phyloP scores from a whole-genome alignment of 176 grass and related monocot genomes.

The Pontederia paniculata region DNA sequence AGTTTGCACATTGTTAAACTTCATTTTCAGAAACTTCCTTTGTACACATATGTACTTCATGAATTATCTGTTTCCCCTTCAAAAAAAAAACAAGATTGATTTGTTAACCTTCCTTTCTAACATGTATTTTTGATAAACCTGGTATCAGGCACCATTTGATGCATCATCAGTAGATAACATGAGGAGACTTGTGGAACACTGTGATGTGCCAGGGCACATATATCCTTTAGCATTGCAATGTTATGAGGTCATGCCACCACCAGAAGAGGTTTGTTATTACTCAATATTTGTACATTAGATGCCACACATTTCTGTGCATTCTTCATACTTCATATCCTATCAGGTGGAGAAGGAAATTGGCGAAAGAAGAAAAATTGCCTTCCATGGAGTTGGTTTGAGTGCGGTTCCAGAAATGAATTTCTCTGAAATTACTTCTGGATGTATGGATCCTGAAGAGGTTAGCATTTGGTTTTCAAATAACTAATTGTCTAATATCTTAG shows the following conservation, averaged over 20 bases:
- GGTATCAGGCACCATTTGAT: constrained; percentile 76
- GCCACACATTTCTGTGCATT: background rate
- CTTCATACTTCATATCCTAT: background rate
- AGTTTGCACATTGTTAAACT: too few species aligned
- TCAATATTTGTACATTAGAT: background rate
- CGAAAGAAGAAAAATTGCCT: constrained; percentile 76
- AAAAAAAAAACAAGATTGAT: too few species aligned
- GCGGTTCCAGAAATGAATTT: constrained; percentile 63
- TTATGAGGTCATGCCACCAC: constrained; percentile 92
- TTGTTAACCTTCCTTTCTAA: too few species aligned
- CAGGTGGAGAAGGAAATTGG: constrained; percentile 92
- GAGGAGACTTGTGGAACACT: constrained; percentile 88
- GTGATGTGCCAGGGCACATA: constrained; percentile 57
- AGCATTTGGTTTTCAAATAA: constrained; percentile 7
- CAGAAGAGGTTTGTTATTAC: constrained; percentile 38
- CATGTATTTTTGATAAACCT: constrained; percentile 34
- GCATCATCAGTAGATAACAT: constrained; percentile 75
- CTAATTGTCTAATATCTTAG: too few species aligned
- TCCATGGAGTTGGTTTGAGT: constrained; percentile 75
- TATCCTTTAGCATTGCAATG: constrained; percentile 82
- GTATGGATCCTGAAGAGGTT: constrained; percentile 52
- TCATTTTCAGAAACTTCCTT: too few species aligned
- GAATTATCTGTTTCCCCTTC: too few species aligned
- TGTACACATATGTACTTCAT: too few species aligned
- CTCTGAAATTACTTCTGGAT: constrained; percentile 32